phyloP scores from a whole-genome alignment of 2,329 filamentous ascomycete genomes.

The Pseudogymnoascus sp. region DNA sequence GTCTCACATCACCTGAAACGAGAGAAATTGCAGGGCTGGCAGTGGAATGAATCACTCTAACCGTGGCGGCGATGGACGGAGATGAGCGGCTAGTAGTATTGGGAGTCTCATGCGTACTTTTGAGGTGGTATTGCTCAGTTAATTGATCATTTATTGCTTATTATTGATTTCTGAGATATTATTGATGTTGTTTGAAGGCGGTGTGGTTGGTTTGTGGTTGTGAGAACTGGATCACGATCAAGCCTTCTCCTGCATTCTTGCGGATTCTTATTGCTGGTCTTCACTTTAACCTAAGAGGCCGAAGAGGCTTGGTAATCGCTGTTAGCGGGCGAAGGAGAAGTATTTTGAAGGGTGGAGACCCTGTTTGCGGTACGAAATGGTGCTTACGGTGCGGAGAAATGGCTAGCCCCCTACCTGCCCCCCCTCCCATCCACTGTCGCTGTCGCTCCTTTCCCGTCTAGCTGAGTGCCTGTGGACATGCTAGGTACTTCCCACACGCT shows the following conservation, averaged over 20 bases:
- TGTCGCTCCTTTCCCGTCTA: background rate
- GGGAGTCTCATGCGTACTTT: background rate
- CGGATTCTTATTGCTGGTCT: background rate
- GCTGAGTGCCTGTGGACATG: background rate
- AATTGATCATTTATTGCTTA: background rate
- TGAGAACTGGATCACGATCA: background rate
- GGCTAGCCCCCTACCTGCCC: background rate
- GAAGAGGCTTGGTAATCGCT: background rate
- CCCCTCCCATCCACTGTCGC: too few species aligned
- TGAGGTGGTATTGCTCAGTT: background rate
- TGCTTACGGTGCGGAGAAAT: background rate
- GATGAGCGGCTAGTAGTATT: background rate
- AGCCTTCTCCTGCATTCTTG: conserved; percentile 1
- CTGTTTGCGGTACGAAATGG: background rate
- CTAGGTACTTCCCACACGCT: background rate
- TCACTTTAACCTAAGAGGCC: background rate
- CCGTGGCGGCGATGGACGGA: background rate
- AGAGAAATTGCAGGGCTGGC: conserved; percentile 2
- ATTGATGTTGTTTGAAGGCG: background rate
- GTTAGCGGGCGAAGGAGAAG: background rate
- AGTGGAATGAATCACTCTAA: background rate
- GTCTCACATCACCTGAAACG: conserved; percentile 6
- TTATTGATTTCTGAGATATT: background rate
- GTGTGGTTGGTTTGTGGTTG: background rate
- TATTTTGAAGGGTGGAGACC: background rate